Evolutionary conservation across 495 filamentous ascomycete species (phyloP), one percentile per base, ranked within the genome.

Genomic region (Aspergillus heteromorphus): DNA sequence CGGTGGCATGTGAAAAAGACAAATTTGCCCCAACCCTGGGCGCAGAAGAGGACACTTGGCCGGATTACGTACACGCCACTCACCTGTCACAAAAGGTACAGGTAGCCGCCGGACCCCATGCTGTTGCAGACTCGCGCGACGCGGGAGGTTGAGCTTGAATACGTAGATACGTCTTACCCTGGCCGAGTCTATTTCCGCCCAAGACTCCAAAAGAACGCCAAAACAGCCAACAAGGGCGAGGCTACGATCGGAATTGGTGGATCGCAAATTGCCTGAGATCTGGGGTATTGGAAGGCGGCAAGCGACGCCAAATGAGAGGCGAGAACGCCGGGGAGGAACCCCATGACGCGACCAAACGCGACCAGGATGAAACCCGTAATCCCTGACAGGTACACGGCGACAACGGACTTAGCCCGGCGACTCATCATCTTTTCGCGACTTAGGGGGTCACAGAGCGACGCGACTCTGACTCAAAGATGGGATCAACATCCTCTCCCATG

Each of bases 231-330:
- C 41, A 45, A 40, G 41, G 10, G 41, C 18, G 48, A 49, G 29
- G 29, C 23, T 49, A 49, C 19, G 29, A 49, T 49, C 21, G 21
- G 48, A 45, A 19, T 54, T 40, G 53, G 60, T 63, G 60, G 56
- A 63, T 63, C 60, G 57, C 42, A 62, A 58, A 51, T 48, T 20
- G 53, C 36, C 40, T 57, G 20, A 53, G 53, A 59, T 63, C 57
- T 57, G 51, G 57, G 60, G 60, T 55, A 61, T 50, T 48, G 13
- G 20, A 4, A 29, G 43, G 43, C 43, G 43, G 43, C 43, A 47
- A 27, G 43, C 43, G 25, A 47, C 48, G 49, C 49, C 49, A 41
- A 51, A 40, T 41, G 49, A 42, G 36, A 51, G 16, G 36, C 21
- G 21, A 47, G 23, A 21, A 47, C 21, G 20, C 43, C 21, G 16